Evolutionary conservation across 169 alveolate species (phyloP).

Genomic region (Plasmodium vinckei): DNA sequence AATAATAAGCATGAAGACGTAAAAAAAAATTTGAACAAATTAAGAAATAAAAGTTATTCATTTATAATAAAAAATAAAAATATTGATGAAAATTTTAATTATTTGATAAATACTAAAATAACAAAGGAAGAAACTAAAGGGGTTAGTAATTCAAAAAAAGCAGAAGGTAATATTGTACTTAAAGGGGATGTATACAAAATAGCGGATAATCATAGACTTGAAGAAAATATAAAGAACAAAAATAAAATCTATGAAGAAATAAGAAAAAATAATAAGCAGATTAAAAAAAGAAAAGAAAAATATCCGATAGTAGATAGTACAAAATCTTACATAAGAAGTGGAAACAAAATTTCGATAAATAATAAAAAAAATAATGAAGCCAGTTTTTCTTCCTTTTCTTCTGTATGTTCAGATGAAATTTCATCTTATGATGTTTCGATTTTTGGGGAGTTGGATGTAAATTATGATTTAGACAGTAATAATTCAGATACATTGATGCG

Average conservation of each 20-base stretch:
- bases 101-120: conserved; percentile 29
- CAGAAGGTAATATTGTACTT: conserved; percentile 15
- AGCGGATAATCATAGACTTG: not conserved
- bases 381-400: not conserved
- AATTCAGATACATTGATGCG: not conserved
- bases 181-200: conserved; percentile 28
- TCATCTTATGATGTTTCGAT: conserved; percentile 43
- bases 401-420: conserved; percentile 26
- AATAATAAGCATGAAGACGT: too few relatives aligned
- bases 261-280: not conserved
- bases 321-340: not conserved
- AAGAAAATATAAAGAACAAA: conserved; percentile 19
- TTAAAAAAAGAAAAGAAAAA: not conserved
- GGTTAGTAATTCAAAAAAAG: not conserved
- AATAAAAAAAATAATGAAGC: not conserved
- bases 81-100: conserved; percentile 7
- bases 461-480: conserved; percentile 19
- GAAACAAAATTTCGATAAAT: not conserved
- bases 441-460: conserved; percentile 35
- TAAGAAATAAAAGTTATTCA: not conserved
- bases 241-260: not conserved
- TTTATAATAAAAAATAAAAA: not conserved
- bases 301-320: not conserved
- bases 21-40: not conserved
- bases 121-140: conserved; percentile 15